phyloP scores from a whole-genome alignment of 805 yeast species.

The Jamesozyma spencerorum region DNA sequence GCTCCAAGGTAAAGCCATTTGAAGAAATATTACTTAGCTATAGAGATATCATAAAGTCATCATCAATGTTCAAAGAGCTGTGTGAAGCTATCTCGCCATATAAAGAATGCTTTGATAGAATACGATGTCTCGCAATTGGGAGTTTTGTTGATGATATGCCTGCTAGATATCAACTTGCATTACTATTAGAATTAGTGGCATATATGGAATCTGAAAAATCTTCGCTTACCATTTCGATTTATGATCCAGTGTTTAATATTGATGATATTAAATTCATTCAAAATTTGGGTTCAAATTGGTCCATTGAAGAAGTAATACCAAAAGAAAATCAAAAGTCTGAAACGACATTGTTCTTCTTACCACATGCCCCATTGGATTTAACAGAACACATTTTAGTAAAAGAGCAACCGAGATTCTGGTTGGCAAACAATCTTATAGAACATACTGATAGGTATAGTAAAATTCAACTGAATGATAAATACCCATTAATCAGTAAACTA shows the following conservation, averaged over 20 bases:
- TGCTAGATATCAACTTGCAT: constrained; percentile 60
- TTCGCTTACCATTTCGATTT: constrained; percentile 35
- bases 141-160: constrained; percentile 48
- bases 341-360: constrained; percentile 47
- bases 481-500: constrained; percentile 37
- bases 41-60: constrained; percentile 17
- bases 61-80: constrained; percentile 26
- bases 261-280: constrained; percentile 36
- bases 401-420: constrained; percentile 32
- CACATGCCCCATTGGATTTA: constrained; percentile 61
- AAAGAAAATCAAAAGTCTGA: constrained; percentile 15
- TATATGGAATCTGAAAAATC: constrained; percentile 2
- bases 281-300: constrained; percentile 21
- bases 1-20: not conserved
- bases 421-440: constrained; percentile 44
- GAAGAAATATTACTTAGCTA: constrained; percentile 6
- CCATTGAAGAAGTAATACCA: constrained; percentile 16
- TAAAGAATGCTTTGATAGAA: constrained; percentile 14
- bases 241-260: constrained; percentile 54
- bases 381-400: constrained; percentile 34
- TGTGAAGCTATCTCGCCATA: constrained; percentile 10
- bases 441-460: constrained; percentile 48
- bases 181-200: constrained; percentile 36
- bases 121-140: constrained; percentile 69
- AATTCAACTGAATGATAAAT: constrained; percentile 34